Evolutionary conservation across 257 asterid genomes (phyloP), one percentile per base, ranked within the genome.

Genomic region (Solanum appendiculatum): DNA sequence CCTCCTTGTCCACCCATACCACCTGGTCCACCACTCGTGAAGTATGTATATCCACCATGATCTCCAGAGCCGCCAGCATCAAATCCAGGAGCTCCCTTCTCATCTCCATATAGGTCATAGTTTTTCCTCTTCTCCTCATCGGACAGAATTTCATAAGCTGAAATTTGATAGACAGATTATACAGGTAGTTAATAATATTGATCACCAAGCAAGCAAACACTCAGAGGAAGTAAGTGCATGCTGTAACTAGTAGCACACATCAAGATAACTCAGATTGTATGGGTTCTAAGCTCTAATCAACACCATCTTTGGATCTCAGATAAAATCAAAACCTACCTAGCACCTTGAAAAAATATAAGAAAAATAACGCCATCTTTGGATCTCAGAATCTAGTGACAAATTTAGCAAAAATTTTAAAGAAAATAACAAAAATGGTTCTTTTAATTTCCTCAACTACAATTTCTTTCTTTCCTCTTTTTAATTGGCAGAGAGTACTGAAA

Each of bases 71-170:
- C 84, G 10, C 98, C 95, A 82, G 92, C 83, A n/a, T 91, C 95
- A 89, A 94, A 94, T 36, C 98, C 96, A 84, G 97, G 94, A 83
- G 73, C 91, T 33, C 95, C 98, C 89, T 89, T 94, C 89, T 97
- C 99, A 86, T 96, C 95, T 77, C 99, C 99, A 63, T 93, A 95
- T 44, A 97, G 97, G 88, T 97, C 99, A 85, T 95, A 97, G 87
- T 93, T 95, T 88, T 96, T 97, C 90, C 99, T 93, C 92, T 96
- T 96, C 86, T 95, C 93, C 85, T 97, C 99, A 34, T 97, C 97
- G 9, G 99, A 96, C 86, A 97, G 90, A 73, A 94, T 93, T 48
- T 97, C 99, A 73, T 97, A 97, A 33, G 99, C 99, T 96, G 97
- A 85, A 83, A 87, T 46, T 83, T 15, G 75, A 74, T 74, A 12